Base-by-base conservation (phyloP, 768 basidiomycete genomes). In the Basidioascus undulatus region DNA sequence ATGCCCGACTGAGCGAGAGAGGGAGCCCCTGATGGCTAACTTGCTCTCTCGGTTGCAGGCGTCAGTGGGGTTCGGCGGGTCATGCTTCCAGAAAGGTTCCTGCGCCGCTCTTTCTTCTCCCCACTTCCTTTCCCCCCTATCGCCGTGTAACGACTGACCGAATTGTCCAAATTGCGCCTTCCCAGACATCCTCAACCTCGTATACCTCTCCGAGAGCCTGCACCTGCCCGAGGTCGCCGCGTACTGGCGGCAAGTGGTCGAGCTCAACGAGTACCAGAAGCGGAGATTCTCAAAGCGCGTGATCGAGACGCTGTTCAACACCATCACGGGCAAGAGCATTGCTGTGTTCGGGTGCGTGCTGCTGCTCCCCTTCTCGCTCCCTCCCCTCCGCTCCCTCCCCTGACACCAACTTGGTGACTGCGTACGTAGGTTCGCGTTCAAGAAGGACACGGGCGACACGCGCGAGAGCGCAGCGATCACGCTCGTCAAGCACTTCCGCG, bases 61-160 rank as follows among this genome's bases (percentile, higher is more conserved):
- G 32, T 79, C 76, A 37, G 86, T 92, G 52, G 89, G 92, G 18
- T 98, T 98, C 53, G 89, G 92, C 46, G 92, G 92, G 28, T 82
- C 78, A 11, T 98, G 89, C 65, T 98, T 98, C 80, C 89, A 96
- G 64, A 96, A 98, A 61, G n/a, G n/a, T n/a, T n/a, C n/a, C n/a
- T n/a, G n/a, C 37, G 37, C 21, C 13, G 21, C 39, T 26, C 18
- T 31, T 23, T 16, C 16, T 27, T 11, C 9, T 7, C n/a, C n/a
- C n/a, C n/a, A n/a, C n/a, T n/a, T n/a, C n/a, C n/a, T n/a, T n/a
- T 25, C 15, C 13, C 23, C 5, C 36, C 15, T 5, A 4, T 7
- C 10, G 30, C 11, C 11, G n/a, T 32, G 30, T 32, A 10, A 32
- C n/a, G 30, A n/a, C 36, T 37, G 7, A 23, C 7, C 23, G 15